phyloP scores from a whole-genome alignment of 305 asterid genomes.

The Fraxinus paxiana region DNA sequence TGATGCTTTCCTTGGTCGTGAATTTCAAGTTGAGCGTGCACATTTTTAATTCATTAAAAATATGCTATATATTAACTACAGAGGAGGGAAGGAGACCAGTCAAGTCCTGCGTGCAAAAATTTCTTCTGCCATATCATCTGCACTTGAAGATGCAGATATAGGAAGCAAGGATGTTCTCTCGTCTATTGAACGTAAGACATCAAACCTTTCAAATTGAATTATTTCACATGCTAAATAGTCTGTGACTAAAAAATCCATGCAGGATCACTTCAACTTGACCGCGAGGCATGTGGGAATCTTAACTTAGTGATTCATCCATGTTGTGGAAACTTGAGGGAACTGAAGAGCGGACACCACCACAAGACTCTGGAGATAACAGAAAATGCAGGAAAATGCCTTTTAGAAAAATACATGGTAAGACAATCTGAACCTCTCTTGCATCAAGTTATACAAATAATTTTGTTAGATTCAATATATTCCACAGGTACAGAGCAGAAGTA shows the following conservation, averaged over 20 bases:
- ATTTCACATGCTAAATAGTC: neutral
- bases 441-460: neutral
- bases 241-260: constrained; percentile 9
- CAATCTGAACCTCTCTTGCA: neutral
- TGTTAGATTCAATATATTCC: neutral
- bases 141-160: constrained; percentile 51
- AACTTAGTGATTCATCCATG: constrained; percentile 42
- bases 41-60: neutral
- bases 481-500: neutral
- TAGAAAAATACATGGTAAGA: constrained; percentile 67
- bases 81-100: constrained; percentile 50
- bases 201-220: neutral
- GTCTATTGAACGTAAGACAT: constrained; percentile 54
- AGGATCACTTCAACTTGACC: constrained; percentile 62
- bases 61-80: constrained; percentile 17
- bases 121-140: constrained; percentile 52
- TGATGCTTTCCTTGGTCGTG: neutral
- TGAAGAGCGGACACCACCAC: constrained; percentile 48
- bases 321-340: constrained; percentile 48
- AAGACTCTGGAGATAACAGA: constrained; percentile 59
- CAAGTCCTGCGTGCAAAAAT: constrained; percentile 42
- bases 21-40: neutral
- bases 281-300: constrained; percentile 50
- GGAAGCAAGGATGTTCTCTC: constrained; percentile 44
- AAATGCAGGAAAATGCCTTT: constrained; percentile 60